Evolutionary conservation across 2,329 filamentous ascomycete species (phyloP), one percentile per base, ranked within the genome.

Genomic region (Onygena corvina): DNA sequence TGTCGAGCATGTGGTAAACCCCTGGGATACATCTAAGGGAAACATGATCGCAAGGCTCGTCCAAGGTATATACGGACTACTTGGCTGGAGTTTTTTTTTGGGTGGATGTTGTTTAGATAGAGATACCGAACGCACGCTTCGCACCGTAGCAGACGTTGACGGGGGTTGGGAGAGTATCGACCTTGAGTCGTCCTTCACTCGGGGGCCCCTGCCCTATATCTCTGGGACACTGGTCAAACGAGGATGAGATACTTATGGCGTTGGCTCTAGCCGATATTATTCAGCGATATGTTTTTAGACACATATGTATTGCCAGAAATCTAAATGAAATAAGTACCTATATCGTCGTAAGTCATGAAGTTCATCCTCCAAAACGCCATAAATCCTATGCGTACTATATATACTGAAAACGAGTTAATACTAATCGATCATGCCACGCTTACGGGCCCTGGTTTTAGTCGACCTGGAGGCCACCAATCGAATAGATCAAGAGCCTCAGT

Each of bases 1-100:
- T 21, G 72, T 69, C 47, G 76, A 79, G 59, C 76, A 80, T 63
- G 71, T 77, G 9, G 68, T 64, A 20, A 77, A 76, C 56, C 69
- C 71, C 1, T 76, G 72, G 70, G 58, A 61, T 46, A 66, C 61
- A n/a, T 62, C 63, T 36, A 68, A 65, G 55, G 74, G 72, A 4
- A 71, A 67, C 30, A 9, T 71, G 8, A 4, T 70, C 9, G 72
- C 67, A n/a, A 59, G 71, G 16, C 8, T 66, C 12, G 57, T 71
- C 56, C 76, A 79, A 61, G 54, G 63, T 8, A 52, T 73, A 9
- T 76, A 69, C 59, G 64, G 62, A 25, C 27, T 64, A 2, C 40
- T 72, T 2, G 71, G 73, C 3, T 79, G 75, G 74, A 66, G 67
- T 3, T 74, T 71, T 54, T 73, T 74, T 53, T 60, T 76, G 54